Evolutionary conservation across 228 moss, liverwort and hornwort genomes (phyloP), one percentile per base, ranked within the genome.

Genomic region (Sphagnum fallax): DNA sequence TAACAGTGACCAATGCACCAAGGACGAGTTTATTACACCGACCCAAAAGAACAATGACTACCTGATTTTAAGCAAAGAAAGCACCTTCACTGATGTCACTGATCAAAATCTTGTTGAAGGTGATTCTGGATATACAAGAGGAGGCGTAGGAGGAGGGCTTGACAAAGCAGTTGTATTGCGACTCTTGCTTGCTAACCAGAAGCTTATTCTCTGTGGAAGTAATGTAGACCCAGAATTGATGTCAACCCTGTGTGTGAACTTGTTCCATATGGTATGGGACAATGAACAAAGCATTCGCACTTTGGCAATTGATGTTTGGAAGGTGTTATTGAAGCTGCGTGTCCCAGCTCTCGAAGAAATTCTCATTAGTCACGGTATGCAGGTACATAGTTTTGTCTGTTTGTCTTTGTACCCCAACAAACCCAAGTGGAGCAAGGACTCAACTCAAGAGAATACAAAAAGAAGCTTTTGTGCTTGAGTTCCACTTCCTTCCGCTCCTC

Each of bases 251-350:
- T 88, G 86, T 81, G 81, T 77, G 57, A 87, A 93, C 70, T 67
- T 90, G 47, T 75, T 82, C 62, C 76, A 83, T 65, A 81, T 93
- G 85, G 67, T 87, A 47, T 84, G 82, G 87, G 90, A 88, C 78
- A 73, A 70, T 57, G 83, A 83, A 65, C 85, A 89, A 75, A 79
- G 65, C 75, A 77, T 73, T 47, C 77, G 79, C 16, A 73, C 69
- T 71, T 74, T 97, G 77, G 79, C 91, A n/a, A 69, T 87, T 70
- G 97, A 97, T 68, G 79, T 93, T 16, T 97, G 91, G 93, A 97
- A 85, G 74, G 85, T 82, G 18, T 75, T 97, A 32, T 66, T 97
- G 66, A 63, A 76, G 49, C 78, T 84, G 72, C 91, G 92, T 13
- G 76, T 79, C 68, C 70, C 88, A 60, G 81, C 82, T 60, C 75